phyloP scores from a whole-genome alignment of 768 basidiomycete species.

The Termitomyces titanicus region DNA sequence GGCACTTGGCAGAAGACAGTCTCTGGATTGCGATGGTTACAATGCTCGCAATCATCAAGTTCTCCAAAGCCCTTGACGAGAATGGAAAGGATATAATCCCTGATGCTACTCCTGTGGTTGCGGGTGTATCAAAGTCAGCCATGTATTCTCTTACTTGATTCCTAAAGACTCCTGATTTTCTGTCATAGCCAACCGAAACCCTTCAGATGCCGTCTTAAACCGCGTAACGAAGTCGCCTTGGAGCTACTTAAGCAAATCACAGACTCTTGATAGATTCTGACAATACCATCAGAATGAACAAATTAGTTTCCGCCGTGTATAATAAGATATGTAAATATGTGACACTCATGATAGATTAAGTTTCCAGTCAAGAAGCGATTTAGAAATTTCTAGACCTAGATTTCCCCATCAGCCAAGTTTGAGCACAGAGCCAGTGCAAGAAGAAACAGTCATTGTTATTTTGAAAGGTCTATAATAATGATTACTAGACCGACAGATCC shows the following conservation, averaged over 20 bases:
- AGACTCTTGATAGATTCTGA: background rate
- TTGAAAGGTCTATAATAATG: no score
- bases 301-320: no score
- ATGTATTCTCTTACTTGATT: background rate
- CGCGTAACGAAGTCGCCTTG: constrained; percentile 14
- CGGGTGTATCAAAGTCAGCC: background rate
- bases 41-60: constrained; percentile 9
- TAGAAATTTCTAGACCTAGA: no score
- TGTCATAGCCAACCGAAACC: constrained; percentile 20
- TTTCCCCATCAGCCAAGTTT: no score
- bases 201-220: constrained; percentile 21
- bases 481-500: no score
- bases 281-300: no score
- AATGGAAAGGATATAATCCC: constrained; percentile 13
- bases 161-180: background rate
- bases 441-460: no score
- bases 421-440: no score
- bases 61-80: constrained; percentile 8
- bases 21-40: constrained; percentile 22
- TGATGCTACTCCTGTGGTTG: background rate
- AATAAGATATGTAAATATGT: no score
- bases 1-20: constrained; percentile 36
- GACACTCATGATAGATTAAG: no score
- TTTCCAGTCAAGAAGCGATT: no score
- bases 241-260: background rate